Evolutionary conservation across 2,329 filamentous ascomycete species (phyloP).

Genomic region (Geosmithia flava): DNA sequence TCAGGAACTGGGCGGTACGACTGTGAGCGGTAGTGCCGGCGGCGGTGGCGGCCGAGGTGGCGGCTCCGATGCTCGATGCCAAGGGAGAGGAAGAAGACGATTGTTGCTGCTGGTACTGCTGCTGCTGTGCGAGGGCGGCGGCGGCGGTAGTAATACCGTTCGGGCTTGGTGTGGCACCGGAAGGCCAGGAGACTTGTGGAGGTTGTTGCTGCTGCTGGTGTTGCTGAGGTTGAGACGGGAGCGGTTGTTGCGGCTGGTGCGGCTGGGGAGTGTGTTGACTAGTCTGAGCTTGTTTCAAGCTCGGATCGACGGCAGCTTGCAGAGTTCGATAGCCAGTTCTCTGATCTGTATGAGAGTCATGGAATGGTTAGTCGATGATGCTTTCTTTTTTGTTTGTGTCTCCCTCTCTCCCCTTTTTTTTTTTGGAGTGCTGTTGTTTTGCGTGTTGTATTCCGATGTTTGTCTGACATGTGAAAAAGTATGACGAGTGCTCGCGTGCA

Average conservation of each 20-base stretch:
- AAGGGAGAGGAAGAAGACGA: background rate
- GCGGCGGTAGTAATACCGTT: constrained; percentile 16
- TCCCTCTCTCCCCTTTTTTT: background rate
- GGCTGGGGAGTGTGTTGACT: constrained; percentile 1
- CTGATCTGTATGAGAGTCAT: constrained; percentile 15
- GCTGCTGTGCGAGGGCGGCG: constrained; percentile 14
- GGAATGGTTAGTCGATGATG: constrained; percentile 16
- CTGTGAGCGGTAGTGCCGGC: constrained; percentile 19
- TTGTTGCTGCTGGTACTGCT: too few species aligned
- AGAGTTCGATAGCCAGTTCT: constrained; percentile 21
- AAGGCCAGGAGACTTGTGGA: too few species aligned
- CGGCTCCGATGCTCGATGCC: background rate
- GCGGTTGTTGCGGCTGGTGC: background rate
- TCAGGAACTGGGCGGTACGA: constrained; percentile 30
- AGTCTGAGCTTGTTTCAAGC: background rate
- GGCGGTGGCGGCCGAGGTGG: constrained; percentile 12
- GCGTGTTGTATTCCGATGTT: background rate
- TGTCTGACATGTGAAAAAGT: background rate
- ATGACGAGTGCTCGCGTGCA: background rate
- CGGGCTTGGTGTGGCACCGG: too few species aligned
- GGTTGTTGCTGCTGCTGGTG: constrained; percentile 6
- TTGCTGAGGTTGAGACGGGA: constrained; percentile 1
- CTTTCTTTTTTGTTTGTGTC: background rate
- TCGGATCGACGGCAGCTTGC: constrained; percentile 8
- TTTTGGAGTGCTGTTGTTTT: too few species aligned